These are phyloP conservation scores for Simmondsia chinensis DNA, from an alignment of 148 eudicot species.

Conservation along the genomic window DNA sequence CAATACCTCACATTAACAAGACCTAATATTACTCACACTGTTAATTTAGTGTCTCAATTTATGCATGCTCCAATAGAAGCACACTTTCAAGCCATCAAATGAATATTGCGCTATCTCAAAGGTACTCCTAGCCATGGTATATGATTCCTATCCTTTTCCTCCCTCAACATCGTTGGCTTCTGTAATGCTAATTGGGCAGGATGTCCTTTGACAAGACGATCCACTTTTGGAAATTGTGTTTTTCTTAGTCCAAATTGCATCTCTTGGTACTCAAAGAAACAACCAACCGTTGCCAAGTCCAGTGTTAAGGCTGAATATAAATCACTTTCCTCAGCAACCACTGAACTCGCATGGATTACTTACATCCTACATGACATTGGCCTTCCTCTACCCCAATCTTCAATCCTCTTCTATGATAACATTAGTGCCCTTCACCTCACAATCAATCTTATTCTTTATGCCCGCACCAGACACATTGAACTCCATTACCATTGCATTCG, in stretches of 20 bases:
- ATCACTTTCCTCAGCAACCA: not conserved
- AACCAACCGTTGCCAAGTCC: conserved; percentile 4
- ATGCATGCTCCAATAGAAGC: not conserved
- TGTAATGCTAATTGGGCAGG: conserved; percentile 9
- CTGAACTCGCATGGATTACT: not conserved
- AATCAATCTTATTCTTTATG: not conserved
- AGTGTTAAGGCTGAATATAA: conserved; percentile 1
- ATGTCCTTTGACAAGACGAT: not conserved
- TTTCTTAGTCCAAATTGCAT: conserved; percentile 1
- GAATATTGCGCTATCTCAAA: conserved; percentile 5
- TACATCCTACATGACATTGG: not conserved
- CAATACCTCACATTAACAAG: conserved; percentile 4
- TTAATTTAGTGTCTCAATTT: conserved; percentile 5
- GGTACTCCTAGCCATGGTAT: too few species aligned
- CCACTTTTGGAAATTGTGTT: not conserved
- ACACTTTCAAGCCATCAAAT: not conserved
- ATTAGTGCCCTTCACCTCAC: not conserved
- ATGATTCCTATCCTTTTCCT: not conserved
- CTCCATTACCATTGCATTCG: too few species aligned
- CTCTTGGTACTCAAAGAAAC: conserved; percentile 9
- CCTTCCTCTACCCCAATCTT: not conserved
- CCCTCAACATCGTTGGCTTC: not conserved
- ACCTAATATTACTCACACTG: not conserved
- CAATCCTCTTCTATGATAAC: not conserved
- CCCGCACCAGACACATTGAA: not conserved